phyloP scores from a whole-genome alignment of 768 basidiomycete species.

The Pisolithus tinctorius region DNA sequence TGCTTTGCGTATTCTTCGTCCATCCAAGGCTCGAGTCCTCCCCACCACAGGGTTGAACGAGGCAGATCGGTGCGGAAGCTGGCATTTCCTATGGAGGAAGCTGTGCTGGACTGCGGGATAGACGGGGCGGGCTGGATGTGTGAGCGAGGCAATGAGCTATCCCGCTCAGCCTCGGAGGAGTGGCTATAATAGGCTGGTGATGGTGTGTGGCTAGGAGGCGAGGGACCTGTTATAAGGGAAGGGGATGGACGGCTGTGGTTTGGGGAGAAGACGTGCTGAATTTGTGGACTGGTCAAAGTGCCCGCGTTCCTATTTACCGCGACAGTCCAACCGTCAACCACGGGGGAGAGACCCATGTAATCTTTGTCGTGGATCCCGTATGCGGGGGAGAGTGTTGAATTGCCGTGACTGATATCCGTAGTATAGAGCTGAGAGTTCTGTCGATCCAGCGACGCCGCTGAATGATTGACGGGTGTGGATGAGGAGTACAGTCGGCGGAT shows the following conservation, averaged over 20 bases:
- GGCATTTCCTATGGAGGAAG: conserved; percentile 21
- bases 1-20: conserved; percentile 92
- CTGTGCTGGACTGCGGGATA: conserved; percentile 10
- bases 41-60: conserved; percentile 75
- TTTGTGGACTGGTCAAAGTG: conserved; percentile 15
- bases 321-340: conserved; percentile 25
- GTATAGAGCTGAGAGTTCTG: conserved; percentile 11
- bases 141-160: conserved; percentile 9
- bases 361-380: conserved; percentile 31
- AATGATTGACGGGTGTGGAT: conserved; percentile 5
- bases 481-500: conserved; percentile 11
- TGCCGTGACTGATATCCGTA: conserved; percentile 12
- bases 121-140: conserved; percentile 12
- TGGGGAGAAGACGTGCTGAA: conserved; percentile 32
- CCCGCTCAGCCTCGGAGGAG: conserved; percentile 18
- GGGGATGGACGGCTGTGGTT: conserved; percentile 41
- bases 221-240: conserved; percentile 15
- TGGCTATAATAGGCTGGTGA: conserved; percentile 11
- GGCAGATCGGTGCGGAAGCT: conserved; percentile 24
- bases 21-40: conserved; percentile 93
- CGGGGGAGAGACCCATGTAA: conserved; percentile 21
- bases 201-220: conserved; percentile 17
- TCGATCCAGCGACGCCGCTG: conserved; percentile 16
- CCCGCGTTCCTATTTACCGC: conserved; percentile 29
- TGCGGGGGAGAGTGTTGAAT: conserved; percentile 27